Evolutionary conservation across 495 filamentous ascomycete genomes (phyloP), one percentile per base, ranked within the genome.

Genomic region (Penicillium riverlandense): DNA sequence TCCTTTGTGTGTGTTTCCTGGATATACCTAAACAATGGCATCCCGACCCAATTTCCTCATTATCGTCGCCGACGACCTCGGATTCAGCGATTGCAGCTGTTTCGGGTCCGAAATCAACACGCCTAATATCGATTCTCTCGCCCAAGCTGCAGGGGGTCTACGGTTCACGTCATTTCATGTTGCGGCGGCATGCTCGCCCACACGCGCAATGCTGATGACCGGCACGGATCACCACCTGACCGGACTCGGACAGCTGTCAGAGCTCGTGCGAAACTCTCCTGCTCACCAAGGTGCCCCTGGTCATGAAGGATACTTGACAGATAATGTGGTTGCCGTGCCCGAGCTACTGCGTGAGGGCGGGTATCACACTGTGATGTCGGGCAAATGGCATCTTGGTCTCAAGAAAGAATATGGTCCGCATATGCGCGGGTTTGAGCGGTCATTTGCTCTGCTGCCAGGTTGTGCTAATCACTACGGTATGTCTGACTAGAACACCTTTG

Each of bases 261-360:
- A 22, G 22, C 22, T 22, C 22, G 22, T 22, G 22, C 22, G 22
- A 22, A 22, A 22, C 22, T 22, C 22, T 22, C 22, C 22, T 22
- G 22, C 22, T 22, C 22, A 22, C 22, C 22, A 22, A 22, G 22
- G 22, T 22, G 22, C 78, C 75, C 78, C 80, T 1, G 79, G 80
- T 0, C 80, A 84, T 52, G 80, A 83, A 56, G 79, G 79, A 3
- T 84, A 82, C 44, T 67, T 84, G 28, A 82, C 83, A 42, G 75
- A 81, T 35, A 59, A 67, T 5, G 79, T 84, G 14, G 81, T 72
- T 0, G 72, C 80, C 6, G 63, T 85, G 4, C 79, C 80, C 7
- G 79, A 85, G 54, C 38, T 84, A 11, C 67, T 85, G 5, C 68
- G 66, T 8, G 80, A 85, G 49, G 72, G 63, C 1, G 81, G 81